Evolutionary conservation across 1,139 yeast genomes (phyloP).

Genomic region (Suhomyces bribrorum): DNA sequence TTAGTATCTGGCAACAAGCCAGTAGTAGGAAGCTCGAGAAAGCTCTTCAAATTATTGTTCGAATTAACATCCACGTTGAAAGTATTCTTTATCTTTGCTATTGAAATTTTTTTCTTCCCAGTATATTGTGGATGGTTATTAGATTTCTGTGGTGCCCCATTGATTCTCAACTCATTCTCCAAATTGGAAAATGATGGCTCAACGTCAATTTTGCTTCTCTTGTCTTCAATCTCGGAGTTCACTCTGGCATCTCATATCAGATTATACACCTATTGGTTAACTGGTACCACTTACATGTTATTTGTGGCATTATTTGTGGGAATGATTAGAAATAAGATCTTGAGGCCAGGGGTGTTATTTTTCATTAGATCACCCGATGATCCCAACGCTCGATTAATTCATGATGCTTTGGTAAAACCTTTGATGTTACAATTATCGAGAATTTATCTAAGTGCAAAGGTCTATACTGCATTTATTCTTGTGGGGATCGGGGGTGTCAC

Average conservation of each 20-base stretch:
- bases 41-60: slow-evolving; percentile 51
- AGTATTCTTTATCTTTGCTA: slow-evolving; percentile 70
- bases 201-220: slow-evolving; percentile 22
- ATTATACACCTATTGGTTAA: slow-evolving; percentile 56
- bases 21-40: slow-evolving; percentile 49
- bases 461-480: slow-evolving; percentile 72
- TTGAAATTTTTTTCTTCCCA: slow-evolving; percentile 85
- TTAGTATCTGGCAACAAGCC: slow-evolving; percentile 43
- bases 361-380: slow-evolving; percentile 95
- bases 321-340: slow-evolving; percentile 68
- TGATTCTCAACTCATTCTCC: slow-evolving; percentile 32
- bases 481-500: slow-evolving; percentile 74
- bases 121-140: slow-evolving; percentile 79
- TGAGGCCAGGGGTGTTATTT: slow-evolving; percentile 86
- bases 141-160: slow-evolving; percentile 67
- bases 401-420: slow-evolving; percentile 82
- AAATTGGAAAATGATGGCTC: slow-evolving; percentile 12
- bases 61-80: slow-evolving; percentile 61
- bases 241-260: slow-evolving; percentile 21
- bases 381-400: slow-evolving; percentile 84
- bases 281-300: slow-evolving; percentile 87
- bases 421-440: slow-evolving; percentile 70
- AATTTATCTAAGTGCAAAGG: slow-evolving; percentile 71
- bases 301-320: slow-evolving; percentile 84
- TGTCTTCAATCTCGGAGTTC: slow-evolving; percentile 26